Evolutionary conservation across 2,329 filamentous ascomycete genomes (phyloP).

Genomic region (Xylariaceae sp.): DNA sequence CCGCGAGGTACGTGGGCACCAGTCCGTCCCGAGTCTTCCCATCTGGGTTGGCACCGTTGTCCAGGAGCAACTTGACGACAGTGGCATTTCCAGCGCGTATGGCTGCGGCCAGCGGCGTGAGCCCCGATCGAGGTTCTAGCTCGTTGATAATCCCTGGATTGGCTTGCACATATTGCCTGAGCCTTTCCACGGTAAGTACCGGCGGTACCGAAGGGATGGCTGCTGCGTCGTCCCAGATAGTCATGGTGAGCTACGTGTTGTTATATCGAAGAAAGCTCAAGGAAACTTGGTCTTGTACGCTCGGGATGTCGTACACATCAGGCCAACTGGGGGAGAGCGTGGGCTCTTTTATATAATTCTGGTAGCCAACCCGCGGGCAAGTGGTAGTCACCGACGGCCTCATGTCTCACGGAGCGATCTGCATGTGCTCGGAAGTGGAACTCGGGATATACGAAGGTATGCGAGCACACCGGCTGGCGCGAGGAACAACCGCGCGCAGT

Average conservation of each 20-base stretch:
- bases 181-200: conserved; percentile 6
- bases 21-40: conserved; percentile 14
- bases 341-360: no score
- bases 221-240: conserved; percentile 18
- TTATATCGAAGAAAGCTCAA: background rate
- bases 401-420: no score
- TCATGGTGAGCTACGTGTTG: conserved; percentile 4
- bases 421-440: no score
- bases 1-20: conserved; percentile 15
- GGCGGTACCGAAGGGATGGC: conserved; percentile 3
- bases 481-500: no score
- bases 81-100: conserved; percentile 11
- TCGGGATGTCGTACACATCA: no score
- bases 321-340: no score
- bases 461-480: no score
- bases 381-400: no score
- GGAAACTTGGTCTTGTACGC: background rate
- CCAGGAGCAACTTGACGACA: conserved; percentile 16
- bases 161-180: conserved; percentile 8
- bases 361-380: no score
- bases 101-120: conserved; percentile 16
- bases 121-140: conserved; percentile 8
- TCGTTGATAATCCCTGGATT: conserved; percentile 9
- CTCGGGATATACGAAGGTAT: no score
- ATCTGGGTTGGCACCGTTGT: conserved; percentile 14